Evolutionary conservation across 768 basidiomycete genomes (phyloP).

Genomic region (Suillus brevipes): DNA sequence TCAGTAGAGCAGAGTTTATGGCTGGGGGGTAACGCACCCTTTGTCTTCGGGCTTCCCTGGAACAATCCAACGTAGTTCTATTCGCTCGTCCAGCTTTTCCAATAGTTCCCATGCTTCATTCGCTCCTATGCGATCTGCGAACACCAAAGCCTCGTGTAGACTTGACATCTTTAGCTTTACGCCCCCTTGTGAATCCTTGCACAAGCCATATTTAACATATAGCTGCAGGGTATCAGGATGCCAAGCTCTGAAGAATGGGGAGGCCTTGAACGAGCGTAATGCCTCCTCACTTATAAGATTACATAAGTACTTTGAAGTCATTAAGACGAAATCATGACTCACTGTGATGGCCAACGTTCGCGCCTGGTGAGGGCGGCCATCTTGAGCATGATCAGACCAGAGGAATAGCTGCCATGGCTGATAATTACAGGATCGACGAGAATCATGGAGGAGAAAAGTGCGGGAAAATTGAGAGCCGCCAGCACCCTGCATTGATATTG

Average conservation of each 20-base stretch:
- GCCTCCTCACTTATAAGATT: slow-evolving; percentile 57
- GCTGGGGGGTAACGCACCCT: slow-evolving; percentile 13
- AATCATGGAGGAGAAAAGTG: slow-evolving; percentile 68
- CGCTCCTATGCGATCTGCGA: slow-evolving; percentile 42
- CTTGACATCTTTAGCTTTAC: slow-evolving; percentile 66
- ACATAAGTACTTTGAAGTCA: not conserved
- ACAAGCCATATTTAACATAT: slow-evolving; percentile 62
- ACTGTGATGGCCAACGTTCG: slow-evolving; percentile 65
- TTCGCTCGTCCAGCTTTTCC: slow-evolving; percentile 25
- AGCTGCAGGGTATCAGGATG: slow-evolving; percentile 57
- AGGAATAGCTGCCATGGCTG: slow-evolving; percentile 14
- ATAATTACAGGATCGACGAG: slow-evolving; percentile 79
- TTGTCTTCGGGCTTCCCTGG: slow-evolving; percentile 15
- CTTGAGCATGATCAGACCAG: slow-evolving; percentile 3
- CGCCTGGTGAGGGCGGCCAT: slow-evolving; percentile 52
- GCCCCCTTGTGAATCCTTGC: slow-evolving; percentile 33
- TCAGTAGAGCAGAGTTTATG: not conserved
- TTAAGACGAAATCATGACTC: slow-evolving; percentile 13
- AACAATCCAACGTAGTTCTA: slow-evolving; percentile 31
- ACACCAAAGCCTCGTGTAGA: slow-evolving; percentile 63
- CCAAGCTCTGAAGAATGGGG: slow-evolving; percentile 73
- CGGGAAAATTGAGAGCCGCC: slow-evolving; percentile 62
- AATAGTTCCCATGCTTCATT: slow-evolving; percentile 31
- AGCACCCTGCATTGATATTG: slow-evolving; percentile 44
- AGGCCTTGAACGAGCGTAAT: slow-evolving; percentile 42